Percentiles rank a stretch among this genome's conserved stretches.
phyloP scores from a whole-genome alignment of 2,329 filamentous ascomycete genomes.

The Pseudocercospora macadamiae region DNA sequence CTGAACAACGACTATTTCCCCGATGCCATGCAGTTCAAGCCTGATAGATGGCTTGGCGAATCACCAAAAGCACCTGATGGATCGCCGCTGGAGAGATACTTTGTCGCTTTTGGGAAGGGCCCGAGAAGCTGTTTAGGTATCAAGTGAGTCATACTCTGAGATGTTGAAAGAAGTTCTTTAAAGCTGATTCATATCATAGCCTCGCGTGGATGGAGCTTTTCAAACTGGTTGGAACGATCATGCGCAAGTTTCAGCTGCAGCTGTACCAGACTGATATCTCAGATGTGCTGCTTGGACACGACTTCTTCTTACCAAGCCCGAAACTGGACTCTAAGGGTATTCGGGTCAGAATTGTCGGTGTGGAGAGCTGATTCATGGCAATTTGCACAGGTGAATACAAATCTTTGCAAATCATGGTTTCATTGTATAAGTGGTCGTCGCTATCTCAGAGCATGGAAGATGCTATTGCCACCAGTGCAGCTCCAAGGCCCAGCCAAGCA shows the following conservation, averaged over 20 bases:
- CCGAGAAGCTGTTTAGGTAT: conserved; percentile 37
- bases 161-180: conserved; percentile 5
- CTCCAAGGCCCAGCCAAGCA: neutral
- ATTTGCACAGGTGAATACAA: too few relatives aligned
- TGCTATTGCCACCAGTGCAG: neutral
- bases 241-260: conserved; percentile 28
- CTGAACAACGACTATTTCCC: conserved; percentile 39
- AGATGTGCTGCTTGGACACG: conserved; percentile 24
- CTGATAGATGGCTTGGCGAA: conserved; percentile 41
- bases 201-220: conserved; percentile 34
- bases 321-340: conserved; percentile 30
- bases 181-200: conserved; percentile 5
- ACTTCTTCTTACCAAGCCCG: conserved; percentile 28
- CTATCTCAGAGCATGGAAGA: too few relatives aligned
- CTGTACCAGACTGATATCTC: conserved; percentile 25
- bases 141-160: conserved; percentile 22
- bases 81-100: conserved; percentile 35
- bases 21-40: conserved; percentile 35
- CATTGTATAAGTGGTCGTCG: too few relatives aligned
- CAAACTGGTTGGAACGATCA: conserved; percentile 23
- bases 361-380: conserved; percentile 10
- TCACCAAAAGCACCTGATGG: conserved; percentile 24
- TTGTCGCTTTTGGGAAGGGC: conserved; percentile 43
- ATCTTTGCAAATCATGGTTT: too few relatives aligned
- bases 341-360: conserved; percentile 22